Percentiles rank a stretch among this genome's conserved stretches.
phyloP scores from a whole-genome alignment of 177 flowering plant species.

The Vitis hybrid region DNA sequence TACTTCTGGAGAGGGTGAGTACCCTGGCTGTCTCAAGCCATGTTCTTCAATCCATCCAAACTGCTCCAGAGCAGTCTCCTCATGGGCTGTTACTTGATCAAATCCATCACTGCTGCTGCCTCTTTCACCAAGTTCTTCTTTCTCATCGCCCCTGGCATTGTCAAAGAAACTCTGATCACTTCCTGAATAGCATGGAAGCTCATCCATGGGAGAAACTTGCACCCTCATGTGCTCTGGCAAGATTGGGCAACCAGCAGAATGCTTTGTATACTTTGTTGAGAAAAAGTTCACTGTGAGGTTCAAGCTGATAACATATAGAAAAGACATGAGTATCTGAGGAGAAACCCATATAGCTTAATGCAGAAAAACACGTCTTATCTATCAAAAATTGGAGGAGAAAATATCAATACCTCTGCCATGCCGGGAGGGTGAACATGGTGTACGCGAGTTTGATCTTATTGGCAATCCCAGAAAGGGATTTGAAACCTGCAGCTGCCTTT shows the following conservation, averaged over 20 bases:
- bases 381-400: neutral
- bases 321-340: neutral
- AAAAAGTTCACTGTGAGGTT: slow-evolving; percentile 76
- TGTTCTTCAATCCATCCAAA: slow-evolving; percentile 10
- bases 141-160: slow-evolving; percentile 26
- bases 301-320: slow-evolving; percentile 42
- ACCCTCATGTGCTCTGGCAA: slow-evolving; percentile 76
- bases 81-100: neutral
- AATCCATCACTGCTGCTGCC: neutral
- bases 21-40: neutral
- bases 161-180: slow-evolving; percentile 20
- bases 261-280: slow-evolving; percentile 68
- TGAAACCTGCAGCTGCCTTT: slow-evolving; percentile 68
- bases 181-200: slow-evolving; percentile 68
- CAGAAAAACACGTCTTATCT: neutral
- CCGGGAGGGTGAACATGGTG: slow-evolving; percentile 79
- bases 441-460: slow-evolving; percentile 79
- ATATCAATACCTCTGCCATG: slow-evolving; percentile 70
- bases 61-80: slow-evolving; percentile 2
- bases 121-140: slow-evolving; percentile 13
- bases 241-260: slow-evolving; percentile 62
- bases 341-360: neutral
- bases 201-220: slow-evolving; percentile 66
- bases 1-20: slow-evolving; percentile 5
- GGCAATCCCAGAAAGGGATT: slow-evolving; percentile 69